Percentiles rank a stretch among this genome's conserved stretches.
Conservation (phyloP, 192 early-diverging fungal genomes). For the Cetraspora pellucida region DNA sequence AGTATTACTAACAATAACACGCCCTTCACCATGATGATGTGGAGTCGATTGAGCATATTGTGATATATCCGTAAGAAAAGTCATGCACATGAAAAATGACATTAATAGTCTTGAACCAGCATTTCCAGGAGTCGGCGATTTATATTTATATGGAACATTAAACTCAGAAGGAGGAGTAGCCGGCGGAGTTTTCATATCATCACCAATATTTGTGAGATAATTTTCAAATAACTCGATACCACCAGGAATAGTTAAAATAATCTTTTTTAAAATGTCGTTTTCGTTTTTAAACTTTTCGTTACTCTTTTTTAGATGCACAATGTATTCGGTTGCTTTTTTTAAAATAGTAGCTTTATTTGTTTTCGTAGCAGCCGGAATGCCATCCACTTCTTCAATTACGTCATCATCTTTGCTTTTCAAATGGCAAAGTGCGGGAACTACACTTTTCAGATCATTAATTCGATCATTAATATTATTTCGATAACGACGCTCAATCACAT, state of each 20-base stretch:
- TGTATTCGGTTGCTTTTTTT: constrained; percentile 91
- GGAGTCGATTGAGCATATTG: not conserved
- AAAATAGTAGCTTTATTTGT: constrained; percentile 95
- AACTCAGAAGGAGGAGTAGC: constrained; percentile 28
- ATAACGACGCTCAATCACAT: constrained; percentile 92
- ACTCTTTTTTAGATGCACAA: constrained; percentile 56
- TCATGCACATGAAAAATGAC: constrained; percentile 61
- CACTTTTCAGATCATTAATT: constrained; percentile 82
- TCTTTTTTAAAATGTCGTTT: constrained; percentile 45
- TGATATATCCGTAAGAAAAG: constrained; percentile 43
- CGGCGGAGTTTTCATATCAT: not conserved
- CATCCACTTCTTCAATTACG: constrained; percentile 69
- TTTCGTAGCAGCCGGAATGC: constrained; percentile 81
- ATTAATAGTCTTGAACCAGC: constrained; percentile 51
- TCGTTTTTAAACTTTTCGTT: constrained; percentile 49
- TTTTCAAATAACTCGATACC: constrained; percentile 45
- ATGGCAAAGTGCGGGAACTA: constrained; percentile 82
- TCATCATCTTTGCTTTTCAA: constrained; percentile 61
- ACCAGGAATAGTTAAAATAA: constrained; percentile 50
- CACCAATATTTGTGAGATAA: constrained; percentile 6
- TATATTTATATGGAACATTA: constrained; percentile 26
- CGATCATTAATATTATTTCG: constrained; percentile 98
- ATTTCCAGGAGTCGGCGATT: constrained; percentile 36
- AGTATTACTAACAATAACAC: not conserved
- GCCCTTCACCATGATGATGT: constrained; percentile 18